Evolutionary conservation across 73 alveolate species (phyloP).

Genomic region (Paraurostyla sp.): DNA sequence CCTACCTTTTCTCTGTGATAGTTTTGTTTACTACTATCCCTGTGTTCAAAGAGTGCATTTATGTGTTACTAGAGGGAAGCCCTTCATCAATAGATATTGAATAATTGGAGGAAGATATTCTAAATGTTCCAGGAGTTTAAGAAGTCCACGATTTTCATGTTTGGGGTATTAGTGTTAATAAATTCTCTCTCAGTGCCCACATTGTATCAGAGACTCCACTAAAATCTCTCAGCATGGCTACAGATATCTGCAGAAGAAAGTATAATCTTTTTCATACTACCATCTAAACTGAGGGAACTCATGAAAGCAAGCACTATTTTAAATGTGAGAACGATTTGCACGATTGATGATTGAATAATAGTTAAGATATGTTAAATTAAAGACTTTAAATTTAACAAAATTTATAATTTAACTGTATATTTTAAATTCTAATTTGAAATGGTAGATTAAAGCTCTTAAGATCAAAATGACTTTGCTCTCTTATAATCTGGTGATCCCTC

Average conservation of each 20-base stretch:
- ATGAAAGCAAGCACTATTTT: conserved; percentile 42
- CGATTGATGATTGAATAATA: too few species aligned
- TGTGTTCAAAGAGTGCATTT: conserved; percentile 86
- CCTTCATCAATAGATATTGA: conserved; percentile 60
- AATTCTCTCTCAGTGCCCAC: conserved; percentile 82
- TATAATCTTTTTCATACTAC: conserved; percentile 90
- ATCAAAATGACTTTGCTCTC: not conserved
- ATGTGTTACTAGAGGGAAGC: conserved; percentile 92
- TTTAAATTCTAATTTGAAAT: too few species aligned
- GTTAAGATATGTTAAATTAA: too few species aligned
- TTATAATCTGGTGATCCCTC: not conserved
- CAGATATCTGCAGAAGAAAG: conserved; percentile 83
- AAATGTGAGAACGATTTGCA: conserved; percentile 60
- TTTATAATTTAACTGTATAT: too few species aligned
- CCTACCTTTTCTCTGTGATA: conserved; percentile 89
- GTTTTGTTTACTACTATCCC: conserved; percentile 91
- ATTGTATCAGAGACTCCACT: conserved; percentile 63
- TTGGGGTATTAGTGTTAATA: conserved; percentile 91
- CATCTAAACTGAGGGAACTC: conserved; percentile 83
- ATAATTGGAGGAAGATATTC: conserved; percentile 22
- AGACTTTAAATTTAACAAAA: too few species aligned
- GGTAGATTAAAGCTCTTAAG: not conserved
- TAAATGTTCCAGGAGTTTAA: conserved; percentile 64
- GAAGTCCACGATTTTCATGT: conserved; percentile 96
- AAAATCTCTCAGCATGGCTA: conserved; percentile 79